Percentiles rank a stretch among this genome's conserved stretches.
phyloP scores from a whole-genome alignment of 129 eudicot species.

The Flaveria ramosissima region DNA sequence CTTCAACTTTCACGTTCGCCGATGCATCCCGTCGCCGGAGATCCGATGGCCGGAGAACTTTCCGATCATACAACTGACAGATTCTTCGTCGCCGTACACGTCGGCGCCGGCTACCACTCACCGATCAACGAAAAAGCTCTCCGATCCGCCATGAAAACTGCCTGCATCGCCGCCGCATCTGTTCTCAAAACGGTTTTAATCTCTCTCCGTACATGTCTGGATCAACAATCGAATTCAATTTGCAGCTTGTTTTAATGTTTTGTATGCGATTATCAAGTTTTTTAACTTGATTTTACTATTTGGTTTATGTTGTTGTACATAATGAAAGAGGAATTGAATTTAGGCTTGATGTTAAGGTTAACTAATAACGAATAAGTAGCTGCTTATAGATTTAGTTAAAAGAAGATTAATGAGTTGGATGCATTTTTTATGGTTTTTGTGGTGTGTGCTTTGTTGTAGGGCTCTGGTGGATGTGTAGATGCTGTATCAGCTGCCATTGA shows the following conservation, averaged over 20 bases:
- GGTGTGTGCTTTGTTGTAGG: slow-evolving; percentile 40
- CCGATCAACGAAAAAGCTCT: slow-evolving; percentile 86
- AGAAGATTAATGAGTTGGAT: not conserved
- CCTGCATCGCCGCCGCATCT: slow-evolving; percentile 86
- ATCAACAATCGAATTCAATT: not conserved
- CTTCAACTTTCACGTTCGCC: slow-evolving; percentile 14
- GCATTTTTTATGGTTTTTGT: slow-evolving; percentile 14
- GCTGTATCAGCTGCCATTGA: slow-evolving; percentile 81
- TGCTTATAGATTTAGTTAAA: not conserved
- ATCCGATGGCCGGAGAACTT: slow-evolving; percentile 50
- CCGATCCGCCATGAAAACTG: slow-evolving; percentile 90
- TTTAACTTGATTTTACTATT: not conserved
- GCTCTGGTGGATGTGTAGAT: slow-evolving; percentile 70
- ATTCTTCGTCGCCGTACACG: slow-evolving; percentile 95
- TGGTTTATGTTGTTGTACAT: not conserved
- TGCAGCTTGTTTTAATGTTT: not conserved
- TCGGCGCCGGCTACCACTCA: slow-evolving; percentile 95
- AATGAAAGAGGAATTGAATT: not conserved
- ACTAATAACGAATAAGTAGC: not conserved
- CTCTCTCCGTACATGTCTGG: not conserved
- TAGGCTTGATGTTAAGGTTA: slow-evolving; percentile 8
- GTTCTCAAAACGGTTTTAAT: slow-evolving; percentile 65
- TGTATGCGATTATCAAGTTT: slow-evolving; percentile 1
- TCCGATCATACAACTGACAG: slow-evolving; percentile 34
- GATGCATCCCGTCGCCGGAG: slow-evolving; percentile 9